A percentile compares a stretch with the other conserved stretches of the same genome.
Conservation (phyloP, 1,284 basidiomycete genomes). For the Stygiomarasmius scandens region DNA sequence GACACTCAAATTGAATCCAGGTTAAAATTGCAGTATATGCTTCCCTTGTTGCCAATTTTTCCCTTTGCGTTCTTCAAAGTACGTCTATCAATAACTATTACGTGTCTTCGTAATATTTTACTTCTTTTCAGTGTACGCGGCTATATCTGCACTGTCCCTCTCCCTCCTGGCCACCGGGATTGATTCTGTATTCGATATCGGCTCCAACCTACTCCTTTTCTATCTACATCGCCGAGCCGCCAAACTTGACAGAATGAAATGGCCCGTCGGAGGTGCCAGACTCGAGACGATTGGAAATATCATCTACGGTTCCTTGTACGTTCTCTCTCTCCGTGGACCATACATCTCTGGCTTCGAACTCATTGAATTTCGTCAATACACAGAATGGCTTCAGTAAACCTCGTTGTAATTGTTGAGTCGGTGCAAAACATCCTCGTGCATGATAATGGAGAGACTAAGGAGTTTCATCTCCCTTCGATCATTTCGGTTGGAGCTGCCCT, state of each 20-base stretch:
- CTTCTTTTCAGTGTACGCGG: conserved; percentile 70
- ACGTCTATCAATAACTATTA: conserved; percentile 24
- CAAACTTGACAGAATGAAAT: conserved; percentile 79
- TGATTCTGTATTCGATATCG: conserved; percentile 89
- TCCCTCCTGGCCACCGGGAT: conserved; percentile 89
- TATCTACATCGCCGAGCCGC: conserved; percentile 78
- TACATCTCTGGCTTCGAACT: conserved; percentile 1
- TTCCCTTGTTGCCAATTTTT: conserved; percentile 80
- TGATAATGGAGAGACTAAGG: conserved; percentile 49
- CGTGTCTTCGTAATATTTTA: conserved; percentile 7
- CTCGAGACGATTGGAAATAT: conserved; percentile 93
- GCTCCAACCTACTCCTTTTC: conserved; percentile 87
- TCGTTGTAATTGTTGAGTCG: conserved; percentile 86
- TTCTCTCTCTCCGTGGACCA: conserved; percentile 29
- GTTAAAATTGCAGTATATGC: conserved; percentile 88
- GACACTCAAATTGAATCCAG: conserved; percentile 36
- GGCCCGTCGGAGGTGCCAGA: conserved; percentile 88
- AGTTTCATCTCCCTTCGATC: conserved; percentile 81
- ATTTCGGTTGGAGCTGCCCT: conserved; percentile 83
- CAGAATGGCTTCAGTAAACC: conserved; percentile 84
- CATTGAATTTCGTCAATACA: conserved; percentile 27
- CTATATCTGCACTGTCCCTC: conserved; percentile 81
- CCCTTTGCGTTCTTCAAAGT: conserved; percentile 72
- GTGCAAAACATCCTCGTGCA: conserved; percentile 68
- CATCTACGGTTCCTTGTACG: conserved; percentile 81